These are phyloP conservation scores for Plasmodiophora brassicae DNA, from an alignment of 208 protist genomes.

Conservation along the genomic window DNA sequence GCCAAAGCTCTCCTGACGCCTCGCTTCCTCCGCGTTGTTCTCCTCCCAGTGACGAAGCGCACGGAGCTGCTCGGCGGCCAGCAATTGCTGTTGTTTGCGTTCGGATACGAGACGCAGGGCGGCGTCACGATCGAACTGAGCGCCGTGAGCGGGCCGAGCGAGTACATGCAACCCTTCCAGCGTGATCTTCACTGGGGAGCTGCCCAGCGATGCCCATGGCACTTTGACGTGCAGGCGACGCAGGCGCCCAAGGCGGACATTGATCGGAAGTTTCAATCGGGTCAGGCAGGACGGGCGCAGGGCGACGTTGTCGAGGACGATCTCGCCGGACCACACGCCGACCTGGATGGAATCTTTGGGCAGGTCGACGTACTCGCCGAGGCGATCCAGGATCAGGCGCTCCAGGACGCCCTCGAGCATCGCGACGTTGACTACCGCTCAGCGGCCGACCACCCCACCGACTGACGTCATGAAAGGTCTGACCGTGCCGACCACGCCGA, in stretches of 20 bases:
- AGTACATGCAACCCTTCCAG: not conserved
- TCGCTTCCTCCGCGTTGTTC: slow-evolving; percentile 12
- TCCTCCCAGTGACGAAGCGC: slow-evolving; percentile 17
- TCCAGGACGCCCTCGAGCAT: slow-evolving; percentile 27
- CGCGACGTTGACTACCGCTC: too few species aligned
- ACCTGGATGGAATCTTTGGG: slow-evolving; percentile 9
- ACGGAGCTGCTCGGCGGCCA: not conserved
- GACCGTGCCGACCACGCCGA: too few species aligned
- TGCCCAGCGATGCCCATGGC: not conserved
- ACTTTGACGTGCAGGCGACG: not conserved
- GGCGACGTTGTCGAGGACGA: slow-evolving; percentile 2
- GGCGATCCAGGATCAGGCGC: not conserved
- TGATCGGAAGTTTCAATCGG: not conserved
- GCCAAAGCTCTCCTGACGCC: not conserved
- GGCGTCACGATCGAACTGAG: not conserved
- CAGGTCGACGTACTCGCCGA: slow-evolving; percentile 1
- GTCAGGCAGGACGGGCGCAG: not conserved
- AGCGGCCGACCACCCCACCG: too few species aligned
- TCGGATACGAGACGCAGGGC: not conserved
- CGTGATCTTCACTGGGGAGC: slow-evolving; percentile 15
- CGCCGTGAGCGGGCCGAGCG: not conserved
- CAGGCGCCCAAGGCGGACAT: not conserved
- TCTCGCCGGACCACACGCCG: slow-evolving; percentile 9
- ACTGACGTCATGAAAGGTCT: too few species aligned
- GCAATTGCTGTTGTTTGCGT: not conserved